Conservation (phyloP, 2,329 filamentous ascomycete species). For the Alternaria atra region DNA sequence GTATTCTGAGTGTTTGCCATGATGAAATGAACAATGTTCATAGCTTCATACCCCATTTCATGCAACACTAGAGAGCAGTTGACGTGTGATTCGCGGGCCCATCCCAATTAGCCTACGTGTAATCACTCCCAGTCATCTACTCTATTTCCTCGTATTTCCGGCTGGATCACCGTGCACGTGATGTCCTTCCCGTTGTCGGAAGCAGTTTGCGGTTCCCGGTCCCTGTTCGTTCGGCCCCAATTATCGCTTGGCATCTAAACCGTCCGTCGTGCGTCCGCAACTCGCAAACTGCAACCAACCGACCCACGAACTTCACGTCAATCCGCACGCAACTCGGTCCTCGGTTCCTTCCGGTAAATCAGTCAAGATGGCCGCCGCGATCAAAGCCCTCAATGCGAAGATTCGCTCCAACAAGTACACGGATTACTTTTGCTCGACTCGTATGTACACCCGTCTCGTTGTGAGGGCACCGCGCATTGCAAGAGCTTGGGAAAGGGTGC, state of each 20-base stretch:
- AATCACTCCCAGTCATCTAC: neutral
- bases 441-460: conserved; percentile 50
- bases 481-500: neutral
- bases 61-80: neutral
- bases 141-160: neutral
- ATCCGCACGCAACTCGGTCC: conserved; percentile 8
- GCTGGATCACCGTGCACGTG: conserved; percentile 16
- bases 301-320: conserved; percentile 11
- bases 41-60: neutral
- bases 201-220: conserved; percentile 8
- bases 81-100: neutral
- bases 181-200: conserved; percentile 17
- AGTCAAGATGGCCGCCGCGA: conserved; percentile 60
- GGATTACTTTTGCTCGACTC: conserved; percentile 64
- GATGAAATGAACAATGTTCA: neutral
- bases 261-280: conserved; percentile 14
- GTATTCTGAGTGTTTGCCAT: neutral
- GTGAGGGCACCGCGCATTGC: conserved; percentile 4
- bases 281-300: conserved; percentile 12
- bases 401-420: conserved; percentile 60
- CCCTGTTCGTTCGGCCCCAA: conserved; percentile 16
- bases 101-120: conserved; percentile 1
- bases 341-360: neutral
- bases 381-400: conserved; percentile 63
- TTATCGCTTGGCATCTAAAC: conserved; percentile 18